These are phyloP conservation scores for Camelina laxa DNA, from an alignment of 345 rosid species.

Conservation along the genomic window DNA sequence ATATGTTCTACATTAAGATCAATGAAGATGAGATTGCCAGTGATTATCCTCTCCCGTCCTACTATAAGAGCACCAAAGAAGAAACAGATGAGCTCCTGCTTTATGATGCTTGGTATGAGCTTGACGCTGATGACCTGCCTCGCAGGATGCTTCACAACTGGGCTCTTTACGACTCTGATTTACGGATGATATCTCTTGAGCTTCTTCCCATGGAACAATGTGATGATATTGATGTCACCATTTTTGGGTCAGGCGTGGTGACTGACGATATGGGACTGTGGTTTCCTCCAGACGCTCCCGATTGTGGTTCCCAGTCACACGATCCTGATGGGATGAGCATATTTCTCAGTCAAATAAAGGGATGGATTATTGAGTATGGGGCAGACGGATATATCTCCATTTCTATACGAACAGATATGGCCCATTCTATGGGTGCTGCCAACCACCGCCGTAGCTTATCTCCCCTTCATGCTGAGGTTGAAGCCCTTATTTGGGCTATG, in stretches of 20 bases:
- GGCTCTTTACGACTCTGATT: conserved; percentile 84
- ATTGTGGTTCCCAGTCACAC: conserved; percentile 42
- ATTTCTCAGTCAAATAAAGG: conserved; percentile 74
- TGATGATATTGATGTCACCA: conserved; percentile 72
- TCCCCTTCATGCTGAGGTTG: too few relatives aligned
- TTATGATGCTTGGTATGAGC: conserved; percentile 50
- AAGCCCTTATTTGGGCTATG: too few relatives aligned
- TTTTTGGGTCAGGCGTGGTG: conserved; percentile 77
- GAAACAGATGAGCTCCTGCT: conserved; percentile 75
- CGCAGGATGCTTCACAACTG: conserved; percentile 72
- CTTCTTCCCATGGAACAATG: conserved; percentile 80
- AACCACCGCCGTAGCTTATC: too few relatives aligned
- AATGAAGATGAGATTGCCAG: conserved; percentile 83
- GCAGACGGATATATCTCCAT: conserved; percentile 52
- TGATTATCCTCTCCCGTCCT: conserved; percentile 90
- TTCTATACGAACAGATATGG: conserved; percentile 73
- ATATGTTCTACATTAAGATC: conserved; percentile 65
- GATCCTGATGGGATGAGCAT: conserved; percentile 56
- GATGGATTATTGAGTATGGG: conserved; percentile 88
- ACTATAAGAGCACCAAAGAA: conserved; percentile 55
- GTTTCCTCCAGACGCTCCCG: conserved; percentile 52
- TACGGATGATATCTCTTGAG: conserved; percentile 74
- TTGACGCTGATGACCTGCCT: conserved; percentile 62
- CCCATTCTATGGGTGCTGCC: too few relatives aligned
- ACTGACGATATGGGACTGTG: conserved; percentile 71